Evolutionary conservation across 495 filamentous ascomycete species (phyloP), one percentile per base, ranked within the genome.

Genomic region (Xylaria intraflava): DNA sequence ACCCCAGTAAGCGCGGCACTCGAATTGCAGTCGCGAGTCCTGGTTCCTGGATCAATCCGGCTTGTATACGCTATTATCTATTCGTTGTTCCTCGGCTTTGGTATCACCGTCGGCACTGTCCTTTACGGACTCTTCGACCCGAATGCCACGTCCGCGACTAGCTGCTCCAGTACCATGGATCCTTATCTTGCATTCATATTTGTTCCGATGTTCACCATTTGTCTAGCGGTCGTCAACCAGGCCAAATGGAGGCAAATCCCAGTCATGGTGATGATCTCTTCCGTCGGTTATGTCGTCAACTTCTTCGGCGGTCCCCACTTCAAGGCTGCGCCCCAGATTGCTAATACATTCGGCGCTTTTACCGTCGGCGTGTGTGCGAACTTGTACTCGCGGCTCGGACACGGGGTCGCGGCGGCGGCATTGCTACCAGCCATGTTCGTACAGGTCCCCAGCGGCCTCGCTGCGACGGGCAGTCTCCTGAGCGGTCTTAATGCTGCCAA

Each of bases 21-120:
- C 26, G 92, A 97, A 66, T 80, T 97, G 0, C 92, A 96, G 66
- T 92, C 87, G 8, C 79, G 81, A 47, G 85, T 84, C 53, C 84
- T 97, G 44, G 85, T 96, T 5, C 89, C 92, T 16, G 92, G 92
- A 1, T 91, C 88, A 6, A 88, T 96, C 10, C 88, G 92, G 42
- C 91, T 96, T 86, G 89, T 97, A 6, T 96, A 96, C 58, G 89
- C 92, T 7, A 86, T 96, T 49, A 92, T 96, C 27, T 96, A 96
- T 69, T 92, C 91, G 0, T 76, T 96, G 1, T 95, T 96, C 69
- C 84, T 97, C 7, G 92, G 92, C n/a, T 96, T 92, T 61, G 93
- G 92, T 6, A 95, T 97, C 60, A 96, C 93, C 5, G 88, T 97
- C 31, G 92, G 92, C 23, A 92, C 92, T 0, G 87, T 87, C 2